These are phyloP conservation scores for Cryphonectria japonica DNA, from an alignment of 2,329 filamentous ascomycete species.

Conservation along the genomic window DNA sequence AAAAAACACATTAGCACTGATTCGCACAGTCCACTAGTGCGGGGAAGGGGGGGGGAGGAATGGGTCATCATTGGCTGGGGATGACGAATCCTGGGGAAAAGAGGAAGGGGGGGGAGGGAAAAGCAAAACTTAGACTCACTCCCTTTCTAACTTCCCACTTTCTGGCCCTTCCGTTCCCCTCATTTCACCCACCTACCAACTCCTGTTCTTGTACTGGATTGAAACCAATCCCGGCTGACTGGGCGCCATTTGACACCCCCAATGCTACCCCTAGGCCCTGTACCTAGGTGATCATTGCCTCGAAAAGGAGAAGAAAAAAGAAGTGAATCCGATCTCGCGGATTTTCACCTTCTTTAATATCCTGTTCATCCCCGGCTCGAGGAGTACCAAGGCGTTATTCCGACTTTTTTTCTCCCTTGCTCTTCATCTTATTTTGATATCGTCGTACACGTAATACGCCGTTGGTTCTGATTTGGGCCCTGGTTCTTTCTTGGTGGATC, in stretches of 20 bases:
- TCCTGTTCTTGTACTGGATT: neutral
- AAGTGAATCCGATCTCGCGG: constrained; percentile 13
- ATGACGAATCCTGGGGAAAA: neutral
- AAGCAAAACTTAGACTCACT: constrained; percentile 8
- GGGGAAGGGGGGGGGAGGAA: constrained; percentile 9
- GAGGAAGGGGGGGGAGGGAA: neutral
- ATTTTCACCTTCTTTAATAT: constrained; percentile 25
- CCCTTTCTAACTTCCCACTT: neutral
- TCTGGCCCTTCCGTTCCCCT: neutral
- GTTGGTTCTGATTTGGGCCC: neutral
- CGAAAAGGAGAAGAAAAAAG: neutral
- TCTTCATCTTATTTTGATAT: neutral
- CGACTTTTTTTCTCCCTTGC: neutral
- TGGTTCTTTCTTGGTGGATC: neutral
- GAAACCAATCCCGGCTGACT: neutral
- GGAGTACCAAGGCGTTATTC: neutral
- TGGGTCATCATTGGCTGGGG: constrained; percentile 10
- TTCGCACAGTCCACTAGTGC: constrained; percentile 22
- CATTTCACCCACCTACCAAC: neutral
- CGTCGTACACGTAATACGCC: neutral
- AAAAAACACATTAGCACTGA: constrained; percentile 19
- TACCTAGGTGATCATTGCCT: constrained; percentile 12
- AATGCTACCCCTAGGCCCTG: neutral
- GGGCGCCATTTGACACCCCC: neutral
- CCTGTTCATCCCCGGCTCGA: neutral